Evolutionary conservation across 2,329 filamentous ascomycete genomes (phyloP), one percentile per base, ranked within the genome.

Genomic region (Phialemonium atrogriseum): DNA sequence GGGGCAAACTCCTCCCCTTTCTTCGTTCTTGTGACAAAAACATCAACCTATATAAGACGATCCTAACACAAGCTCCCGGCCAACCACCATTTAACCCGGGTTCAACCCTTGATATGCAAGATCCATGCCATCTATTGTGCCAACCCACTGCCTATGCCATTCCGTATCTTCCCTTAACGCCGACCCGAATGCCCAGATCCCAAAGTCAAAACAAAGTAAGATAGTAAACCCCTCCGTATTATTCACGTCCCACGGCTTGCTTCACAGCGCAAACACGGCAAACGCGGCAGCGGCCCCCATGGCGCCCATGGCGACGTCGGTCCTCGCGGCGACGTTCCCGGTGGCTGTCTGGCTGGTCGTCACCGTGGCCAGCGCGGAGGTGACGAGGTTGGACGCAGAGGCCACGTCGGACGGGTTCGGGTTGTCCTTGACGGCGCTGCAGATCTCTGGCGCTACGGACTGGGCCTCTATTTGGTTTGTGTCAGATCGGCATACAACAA

Each of bases 371-470:
- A 39, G 25, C 10, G 29, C 35, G 4, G 33, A 32, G 7, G 26
- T 31, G 13, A 39, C 36, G 13, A 41, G 26, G 5, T 20, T 18
- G 3, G 37, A 38, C 11, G 35, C 42, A 9, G 29, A 31, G 5
- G 35, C 22, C 8, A 46, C 27, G 3, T 33, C 34, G 2, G 35
- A 14, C 15, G 38, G 17, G 4, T 17, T 22, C 6, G 38, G 35
- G 10, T 34, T 37, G 16, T 23, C 22, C 5, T 13, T 22, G 7
- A 40, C 38, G 1, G 27, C 18, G n/a, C 27, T 26, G 30, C 43
- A 44, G 24, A 46, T 37, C 5, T 34, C 4, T 10, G 35, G 30
- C 3, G 38, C 38, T 24, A 42, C 16, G 5, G 24, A 25, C 26
- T 32, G 4, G 7, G 39, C 12, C 4, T 25, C 38, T 37, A 19